Conservation (phyloP, 129 eudicot species). For the carrot (Daucus carota) region DH1_v3.0 NC_030387.2:14961001-14961500, state of each 20-base stretch:
- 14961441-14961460: background rate
- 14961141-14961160: background rate
- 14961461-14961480: constrained; percentile 40
- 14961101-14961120: background rate
- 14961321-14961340: background rate
- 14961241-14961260: background rate
- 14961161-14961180: too few relatives aligned
- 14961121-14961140: background rate
- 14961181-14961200: background rate
- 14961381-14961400: too few relatives aligned
- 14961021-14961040: background rate
- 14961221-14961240: background rate
- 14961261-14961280: background rate
- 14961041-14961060: background rate
- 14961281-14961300: background rate
- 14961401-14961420: background rate
- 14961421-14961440: background rate
- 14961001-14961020: background rate
- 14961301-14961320: background rate
- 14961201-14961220: background rate
- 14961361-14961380: background rate
- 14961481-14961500: constrained; percentile 90
- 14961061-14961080: background rate
- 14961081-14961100: background rate
- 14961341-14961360: background rate